Base-by-base conservation (phyloP, 306 rosid species). In the Vigna angularis region DNA sequence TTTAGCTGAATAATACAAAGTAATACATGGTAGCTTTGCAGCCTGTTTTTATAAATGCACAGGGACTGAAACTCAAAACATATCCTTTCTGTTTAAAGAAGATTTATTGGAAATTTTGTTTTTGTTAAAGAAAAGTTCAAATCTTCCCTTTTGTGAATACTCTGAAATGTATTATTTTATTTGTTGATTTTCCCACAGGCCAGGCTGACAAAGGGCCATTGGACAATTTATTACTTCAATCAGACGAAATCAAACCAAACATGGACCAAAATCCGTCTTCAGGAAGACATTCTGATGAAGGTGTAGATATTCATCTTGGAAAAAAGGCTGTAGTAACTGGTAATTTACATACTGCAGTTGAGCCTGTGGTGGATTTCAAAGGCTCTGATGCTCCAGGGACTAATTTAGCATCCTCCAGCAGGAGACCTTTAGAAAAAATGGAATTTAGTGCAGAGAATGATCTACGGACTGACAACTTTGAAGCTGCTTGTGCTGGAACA, bases 401-500 rank as follows among this genome's bases (percentile, higher is more conserved):
- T 32, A 82, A 78, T 42, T 30, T 78, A 66, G 17, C 71, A 55
- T 76, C 83, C 59, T 82, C 64, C 40, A 85, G 81, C 59, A 58
- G 62, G 72, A 78, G 56, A 64, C 74, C 58, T 70, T 65, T 82
- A 4, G 86, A 81, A 72, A 88, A 88, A 56, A 30, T 28, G 71
- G 97, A 90, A 84, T 82, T 80, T 72, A 81, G 92, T 68, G 89
- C 93, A 16, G 95, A 92, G 84, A 92, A 90, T 82, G 94, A 92
- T 79, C 15, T 86, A 36, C 87, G 9, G 68, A 79, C 56, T 57
- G 59, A 78, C 64, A 74, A 73, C 34, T 26, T 34, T 34, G 84
- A 71, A 63, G 75, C 81, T 71, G 63, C 79, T 63, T 59, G 70
- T 65, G 86, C 79, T 74, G 86, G 74, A 49, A 59, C 51, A 1